phyloP scores from a whole-genome alignment of 2,329 filamentous ascomycete species.

The Scytalidium sp. region DNA sequence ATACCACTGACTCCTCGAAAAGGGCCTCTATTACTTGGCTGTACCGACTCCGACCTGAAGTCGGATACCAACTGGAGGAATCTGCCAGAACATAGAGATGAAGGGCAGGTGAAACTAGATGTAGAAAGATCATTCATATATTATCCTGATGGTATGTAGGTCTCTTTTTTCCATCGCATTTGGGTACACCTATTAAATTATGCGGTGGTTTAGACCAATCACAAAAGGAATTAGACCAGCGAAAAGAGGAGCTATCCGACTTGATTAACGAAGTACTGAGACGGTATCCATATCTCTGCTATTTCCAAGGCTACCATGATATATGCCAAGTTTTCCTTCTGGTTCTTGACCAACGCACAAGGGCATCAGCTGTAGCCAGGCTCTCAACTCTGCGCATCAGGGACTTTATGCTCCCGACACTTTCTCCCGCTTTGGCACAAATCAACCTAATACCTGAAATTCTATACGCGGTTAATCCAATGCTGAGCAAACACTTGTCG shows the following conservation, averaged over 20 bases:
- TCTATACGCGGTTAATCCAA: slow-evolving; percentile 67
- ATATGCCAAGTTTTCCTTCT: slow-evolving; percentile 94
- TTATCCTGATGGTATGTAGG: slow-evolving; percentile 73
- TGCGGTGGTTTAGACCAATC: slow-evolving; percentile 55
- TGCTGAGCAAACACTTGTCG: slow-evolving; percentile 72
- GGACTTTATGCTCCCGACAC: slow-evolving; percentile 94
- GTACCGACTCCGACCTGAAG: slow-evolving; percentile 14
- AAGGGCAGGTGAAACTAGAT: slow-evolving; percentile 87
- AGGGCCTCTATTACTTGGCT: slow-evolving; percentile 63
- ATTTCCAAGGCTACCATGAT: slow-evolving; percentile 98
- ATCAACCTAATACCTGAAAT: slow-evolving; percentile 85
- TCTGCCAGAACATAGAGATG: slow-evolving; percentile 76
- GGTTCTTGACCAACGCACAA: slow-evolving; percentile 65
- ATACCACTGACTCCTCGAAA: slow-evolving; percentile 12
- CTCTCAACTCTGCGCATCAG: slow-evolving; percentile 87
- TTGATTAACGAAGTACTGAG: slow-evolving; percentile 82
- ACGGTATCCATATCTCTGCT: slow-evolving; percentile 78
- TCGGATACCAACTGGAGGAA: slow-evolving; percentile 32
- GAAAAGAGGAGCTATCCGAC: slow-evolving; percentile 73
- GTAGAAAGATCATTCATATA: slow-evolving; percentile 97
- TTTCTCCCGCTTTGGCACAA: slow-evolving; percentile 78
- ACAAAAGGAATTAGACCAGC: slow-evolving; percentile 62
- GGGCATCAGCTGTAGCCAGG: slow-evolving; percentile 66
- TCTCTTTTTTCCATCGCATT: slow-evolving; percentile 15
- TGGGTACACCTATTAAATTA: slow-evolving; percentile 16